Percentiles rank a stretch among this genome's conserved stretches.
Conservation (phyloP, 2,329 filamentous ascomycete genomes). For the Diaporthe destruens region DNA sequence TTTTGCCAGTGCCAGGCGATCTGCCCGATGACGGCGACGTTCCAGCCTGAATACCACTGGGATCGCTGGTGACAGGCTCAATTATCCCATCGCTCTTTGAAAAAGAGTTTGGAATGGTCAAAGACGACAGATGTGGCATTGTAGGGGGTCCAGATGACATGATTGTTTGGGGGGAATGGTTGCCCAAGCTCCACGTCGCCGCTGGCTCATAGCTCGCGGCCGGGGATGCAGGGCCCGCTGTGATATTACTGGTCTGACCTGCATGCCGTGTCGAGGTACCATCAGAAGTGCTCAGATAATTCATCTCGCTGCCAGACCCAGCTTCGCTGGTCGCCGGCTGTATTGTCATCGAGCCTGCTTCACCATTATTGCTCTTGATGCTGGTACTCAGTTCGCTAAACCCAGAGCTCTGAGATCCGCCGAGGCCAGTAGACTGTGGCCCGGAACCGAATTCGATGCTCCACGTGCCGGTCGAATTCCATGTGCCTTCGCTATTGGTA, state of each 20-base stretch:
- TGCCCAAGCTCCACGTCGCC: neutral
- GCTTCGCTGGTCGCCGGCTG: neutral
- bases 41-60: neutral
- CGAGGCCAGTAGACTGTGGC: rapidly evolving
- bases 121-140: neutral
- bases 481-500: too few species aligned
- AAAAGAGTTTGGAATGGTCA: too few species aligned
- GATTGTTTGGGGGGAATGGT: neutral
- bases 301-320: too few species aligned
- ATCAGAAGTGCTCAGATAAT: neutral
- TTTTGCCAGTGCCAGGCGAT: neutral
- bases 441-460: neutral
- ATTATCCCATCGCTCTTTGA: neutral
- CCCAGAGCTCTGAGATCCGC: neutral
- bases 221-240: neutral
- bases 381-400: neutral
- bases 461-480: neutral
- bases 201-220: neutral
- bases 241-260: neutral
- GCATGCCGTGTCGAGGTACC: too few species aligned
- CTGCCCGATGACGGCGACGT: neutral
- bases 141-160: neutral
- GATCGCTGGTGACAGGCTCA: neutral
- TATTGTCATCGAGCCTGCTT: neutral
- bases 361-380: neutral